Base-by-base conservation (phyloP, 495 filamentous ascomycete species). In the Pyronema omphalodes region DNA sequence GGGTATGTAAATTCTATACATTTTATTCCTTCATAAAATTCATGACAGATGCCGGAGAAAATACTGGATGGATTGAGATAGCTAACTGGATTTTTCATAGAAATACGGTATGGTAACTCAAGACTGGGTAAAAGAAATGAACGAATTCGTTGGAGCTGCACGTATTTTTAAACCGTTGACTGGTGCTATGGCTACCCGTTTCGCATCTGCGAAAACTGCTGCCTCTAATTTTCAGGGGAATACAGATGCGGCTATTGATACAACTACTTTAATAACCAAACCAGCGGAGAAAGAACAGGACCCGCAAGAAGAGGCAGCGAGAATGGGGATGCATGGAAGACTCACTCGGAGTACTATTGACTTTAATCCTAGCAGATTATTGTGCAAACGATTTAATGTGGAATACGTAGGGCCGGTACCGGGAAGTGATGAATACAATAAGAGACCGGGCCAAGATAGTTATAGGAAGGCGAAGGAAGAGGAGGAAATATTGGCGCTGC, bases 341-440 rank as follows among this genome's bases (percentile, higher is more conserved):
- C 74, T 95, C 78, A 98, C 91, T 3, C 71, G 91, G 44, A 77
- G 72, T 6, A 70, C 72, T 1, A 56, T 75, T n/a, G 74, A 79
- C 6, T 95, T 93, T 62, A 83, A 80, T 63, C 91, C 93, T 9
- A 79, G 83, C 7, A 73, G 87, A 49, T 67, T 98, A 41, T 67
- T 98, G 34, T 96, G 91, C 69, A 98, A 98, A 68, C 74, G 91
- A 15, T 94, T 96, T 60, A 85, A 86, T 59, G 80, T 96, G 9
- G 77, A 76, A 59, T 40, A 19, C 8, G n/a, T 52, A 3, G 36
- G 35, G 6, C 35, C 50, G 7, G 41, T n/a, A 3, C 80, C 84
- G 0, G 86, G 88, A 0, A 40, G 34, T 17, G 36, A 40, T 8
- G 12, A 40, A 33, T 12, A n/a, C 5, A 43, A 29, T 23, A 17